Base-by-base conservation (phyloP, 495 filamentous ascomycete species). In the Penicillium arizonense region DNA sequence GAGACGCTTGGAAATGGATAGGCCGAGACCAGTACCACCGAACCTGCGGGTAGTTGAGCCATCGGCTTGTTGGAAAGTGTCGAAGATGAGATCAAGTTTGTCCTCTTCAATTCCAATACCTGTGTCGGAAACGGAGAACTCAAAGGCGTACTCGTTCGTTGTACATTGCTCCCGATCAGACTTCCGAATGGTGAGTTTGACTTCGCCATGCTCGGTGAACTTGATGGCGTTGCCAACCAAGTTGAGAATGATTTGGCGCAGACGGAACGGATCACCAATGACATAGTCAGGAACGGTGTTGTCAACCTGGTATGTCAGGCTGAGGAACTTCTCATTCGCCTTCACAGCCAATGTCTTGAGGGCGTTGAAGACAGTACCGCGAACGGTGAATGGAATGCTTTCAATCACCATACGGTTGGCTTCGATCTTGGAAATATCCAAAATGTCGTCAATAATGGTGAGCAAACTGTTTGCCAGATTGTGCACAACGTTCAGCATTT, bases 351-450 rank as follows among this genome's bases (percentile, higher is more conserved):
- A 72, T 0, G 94, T 96, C 70, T 99, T 99, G 52, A 99, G 79
- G 16, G 94, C 94, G 56, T 96, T 97, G 82, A 99, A 99, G 23
- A 99, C 91, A 5, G 91, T 96, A 41, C 92, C 90, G 38, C 94
- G 85, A 45, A 97, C 78, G 0, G 95, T 97, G 73, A 97, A 99
- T 11, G 91, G 92, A 59, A 97, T 97, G 64, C 93, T 90, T 64
- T 99, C 94, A 76, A 99, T 95, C 16, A 96, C 89, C 95, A 99
- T 97, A n/a, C 94, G 86, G 67, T 97, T 93, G 23, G 94, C 94
- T 71, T 99, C 94, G 57, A 99, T 99, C 85, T 99, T 99, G 6
- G 91, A 96, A 55, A 99, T 89, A 82, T 99, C 94, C 55, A 99
- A 80, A 61, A 99, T 97, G 69, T 99, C 94, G 67, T 99, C 94